Evolutionary conservation across 2,329 filamentous ascomycete genomes (phyloP).

Genomic region (Thielaviopsis populi): DNA sequence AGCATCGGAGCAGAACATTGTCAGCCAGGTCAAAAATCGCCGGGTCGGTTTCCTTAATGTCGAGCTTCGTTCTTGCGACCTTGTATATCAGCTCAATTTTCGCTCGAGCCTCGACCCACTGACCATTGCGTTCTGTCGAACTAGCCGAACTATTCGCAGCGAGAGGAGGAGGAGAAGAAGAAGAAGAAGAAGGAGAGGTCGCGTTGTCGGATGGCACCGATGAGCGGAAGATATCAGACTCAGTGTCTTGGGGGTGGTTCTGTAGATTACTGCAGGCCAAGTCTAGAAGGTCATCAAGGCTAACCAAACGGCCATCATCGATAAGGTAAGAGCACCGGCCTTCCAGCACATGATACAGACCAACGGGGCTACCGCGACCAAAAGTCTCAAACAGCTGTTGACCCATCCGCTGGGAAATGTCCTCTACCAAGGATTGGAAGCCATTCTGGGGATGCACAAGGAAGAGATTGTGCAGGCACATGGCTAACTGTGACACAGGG

Average conservation of each 20-base stretch:
- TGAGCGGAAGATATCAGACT: not conserved
- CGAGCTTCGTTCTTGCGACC: not conserved
- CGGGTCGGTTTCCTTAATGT: not conserved
- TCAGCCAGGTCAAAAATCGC: not conserved
- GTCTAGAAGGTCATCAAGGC: not conserved
- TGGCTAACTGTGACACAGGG: not conserved
- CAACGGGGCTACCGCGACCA: not conserved
- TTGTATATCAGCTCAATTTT: not conserved
- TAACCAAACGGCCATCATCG: not conserved
- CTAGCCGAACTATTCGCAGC: too few species aligned
- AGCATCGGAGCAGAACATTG: not conserved
- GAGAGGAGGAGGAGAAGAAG: too few species aligned
- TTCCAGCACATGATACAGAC: not conserved
- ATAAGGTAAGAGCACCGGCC: not conserved
- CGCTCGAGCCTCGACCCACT: not conserved
- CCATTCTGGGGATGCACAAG: not conserved
- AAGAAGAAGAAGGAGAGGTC: not conserved
- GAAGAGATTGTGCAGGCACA: conserved; percentile 6
- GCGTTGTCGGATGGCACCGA: not conserved
- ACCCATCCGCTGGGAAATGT: not conserved
- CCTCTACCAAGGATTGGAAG: not conserved
- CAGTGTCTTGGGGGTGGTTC: not conserved
- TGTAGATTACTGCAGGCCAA: not conserved
- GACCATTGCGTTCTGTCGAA: not conserved
- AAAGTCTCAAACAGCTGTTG: not conserved